phyloP scores from a whole-genome alignment of 805 yeast species.

The Candida anglica region DNA sequence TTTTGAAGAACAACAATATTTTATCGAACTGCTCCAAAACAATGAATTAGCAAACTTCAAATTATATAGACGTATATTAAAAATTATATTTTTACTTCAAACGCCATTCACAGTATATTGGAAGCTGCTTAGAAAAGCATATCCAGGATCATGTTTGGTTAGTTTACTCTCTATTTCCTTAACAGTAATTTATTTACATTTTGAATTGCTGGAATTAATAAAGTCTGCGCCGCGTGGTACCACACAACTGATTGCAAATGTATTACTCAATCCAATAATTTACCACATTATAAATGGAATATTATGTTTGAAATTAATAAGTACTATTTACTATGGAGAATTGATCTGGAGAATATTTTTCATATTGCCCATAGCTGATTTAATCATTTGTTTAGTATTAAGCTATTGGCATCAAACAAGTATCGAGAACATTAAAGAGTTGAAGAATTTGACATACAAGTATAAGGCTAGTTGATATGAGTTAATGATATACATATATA shows the following conservation, averaged over 20 bases:
- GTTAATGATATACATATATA: no score
- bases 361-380: conserved; percentile 9
- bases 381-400: conserved; percentile 5
- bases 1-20: conserved; percentile 1
- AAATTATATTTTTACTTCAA: conserved; percentile 1
- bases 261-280: background rate
- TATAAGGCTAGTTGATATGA: conserved; percentile 9
- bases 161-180: conserved; percentile 2
- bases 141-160: background rate
- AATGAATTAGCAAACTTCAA: background rate
- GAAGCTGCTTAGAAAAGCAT: conserved; percentile 1
- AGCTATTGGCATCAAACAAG: conserved; percentile 7
- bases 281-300: background rate
- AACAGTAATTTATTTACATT: background rate
- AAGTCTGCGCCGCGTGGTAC: background rate
- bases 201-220: background rate
- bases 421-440: conserved; percentile 7
- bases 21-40: background rate
- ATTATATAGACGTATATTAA: background rate
- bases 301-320: background rate
- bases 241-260: background rate
- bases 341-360: conserved; percentile 2
- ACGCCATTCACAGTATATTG: conserved; percentile 3
- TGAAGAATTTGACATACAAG: conserved; percentile 12
- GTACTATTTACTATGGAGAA: background rate